phyloP scores from a whole-genome alignment of 192 early-diverging fungal genomes.

The Dimargaris verticillata region DNA sequence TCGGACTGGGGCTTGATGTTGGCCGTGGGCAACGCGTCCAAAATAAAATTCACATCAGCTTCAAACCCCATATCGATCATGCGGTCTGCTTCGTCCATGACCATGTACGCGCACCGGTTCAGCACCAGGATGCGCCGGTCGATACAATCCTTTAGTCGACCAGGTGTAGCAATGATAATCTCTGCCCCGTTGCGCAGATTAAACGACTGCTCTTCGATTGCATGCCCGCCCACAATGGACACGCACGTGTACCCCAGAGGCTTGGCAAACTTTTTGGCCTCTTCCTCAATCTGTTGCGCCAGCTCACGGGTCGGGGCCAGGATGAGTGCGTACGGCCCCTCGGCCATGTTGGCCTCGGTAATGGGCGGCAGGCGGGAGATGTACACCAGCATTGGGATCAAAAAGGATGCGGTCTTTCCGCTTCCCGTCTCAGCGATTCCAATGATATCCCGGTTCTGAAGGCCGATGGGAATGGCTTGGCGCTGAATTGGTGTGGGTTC shows the following conservation, averaged over 20 bases:
- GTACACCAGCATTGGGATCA: slow-evolving; percentile 88
- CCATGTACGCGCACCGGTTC: slow-evolving; percentile 89
- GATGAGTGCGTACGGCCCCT: slow-evolving; percentile 86
- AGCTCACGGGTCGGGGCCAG: slow-evolving; percentile 94
- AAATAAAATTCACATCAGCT: slow-evolving; percentile 84
- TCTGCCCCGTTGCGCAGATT: slow-evolving; percentile 82
- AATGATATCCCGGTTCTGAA: slow-evolving; percentile 79
- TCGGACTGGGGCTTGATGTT: slow-evolving; percentile 75
- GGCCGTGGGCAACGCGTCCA: slow-evolving; percentile 81
- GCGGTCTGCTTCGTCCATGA: slow-evolving; percentile 98
- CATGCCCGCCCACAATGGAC: slow-evolving; percentile 71
- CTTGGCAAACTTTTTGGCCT: slow-evolving; percentile 76
- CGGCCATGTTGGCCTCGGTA: slow-evolving; percentile 55
- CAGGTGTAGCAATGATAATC: slow-evolving; percentile 96
- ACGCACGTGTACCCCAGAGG: slow-evolving; percentile 76
- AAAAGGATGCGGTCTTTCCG: slow-evolving; percentile 91
- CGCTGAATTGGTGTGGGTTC: slow-evolving; percentile 95
- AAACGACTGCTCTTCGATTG: slow-evolving; percentile 75
- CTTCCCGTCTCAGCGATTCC: slow-evolving; percentile 82
- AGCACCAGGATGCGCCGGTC: slow-evolving; percentile 80
- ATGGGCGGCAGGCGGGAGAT: slow-evolving; percentile 68
- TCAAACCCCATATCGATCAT: slow-evolving; percentile 95
- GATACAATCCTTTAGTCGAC: slow-evolving; percentile 82
- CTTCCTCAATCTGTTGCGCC: slow-evolving; percentile 91
- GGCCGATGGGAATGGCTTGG: slow-evolving; percentile 89